A percentile compares a stretch with the other conserved stretches of the same genome.
phyloP scores from a whole-genome alignment of 2,329 filamentous ascomycete genomes.

The Curvularia verruculosa region DNA sequence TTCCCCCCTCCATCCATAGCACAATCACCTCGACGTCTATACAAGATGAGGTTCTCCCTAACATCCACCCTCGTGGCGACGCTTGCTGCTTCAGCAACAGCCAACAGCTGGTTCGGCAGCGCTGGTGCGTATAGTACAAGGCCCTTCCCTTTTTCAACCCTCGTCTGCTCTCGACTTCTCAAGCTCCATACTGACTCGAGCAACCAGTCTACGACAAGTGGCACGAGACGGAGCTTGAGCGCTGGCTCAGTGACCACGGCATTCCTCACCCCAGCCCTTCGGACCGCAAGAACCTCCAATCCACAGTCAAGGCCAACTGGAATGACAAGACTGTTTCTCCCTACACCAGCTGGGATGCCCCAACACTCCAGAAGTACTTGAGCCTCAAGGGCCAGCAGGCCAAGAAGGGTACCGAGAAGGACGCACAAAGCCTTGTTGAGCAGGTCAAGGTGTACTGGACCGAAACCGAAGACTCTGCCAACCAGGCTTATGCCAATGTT shows the following conservation, averaged over 20 bases:
- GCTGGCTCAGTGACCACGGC: slow-evolving; percentile 92
- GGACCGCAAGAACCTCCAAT: slow-evolving; percentile 93
- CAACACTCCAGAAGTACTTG: slow-evolving; percentile 71
- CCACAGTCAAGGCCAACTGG: slow-evolving; percentile 90
- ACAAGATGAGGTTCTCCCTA: slow-evolving; percentile 76
- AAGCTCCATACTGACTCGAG: slow-evolving; percentile 28
- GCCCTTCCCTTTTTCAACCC: slow-evolving; percentile 13
- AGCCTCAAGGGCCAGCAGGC: slow-evolving; percentile 72
- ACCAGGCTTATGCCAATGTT: slow-evolving; percentile 72
- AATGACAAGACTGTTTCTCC: slow-evolving; percentile 74
- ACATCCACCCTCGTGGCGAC: slow-evolving; percentile 72
- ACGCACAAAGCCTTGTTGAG: slow-evolving; percentile 70
- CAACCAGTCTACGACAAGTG: slow-evolving; percentile 91
- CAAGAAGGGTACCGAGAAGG: slow-evolving; percentile 69
- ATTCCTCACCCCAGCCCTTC: slow-evolving; percentile 88
- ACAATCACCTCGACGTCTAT: slow-evolving; percentile 17
- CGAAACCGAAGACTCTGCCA: slow-evolving; percentile 77
- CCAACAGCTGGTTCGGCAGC: slow-evolving; percentile 85
- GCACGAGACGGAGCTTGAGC: slow-evolving; percentile 96
- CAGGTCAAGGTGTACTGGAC: slow-evolving; percentile 78
- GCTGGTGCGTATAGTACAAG: slow-evolving; percentile 66
- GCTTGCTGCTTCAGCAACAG: slow-evolving; percentile 73
- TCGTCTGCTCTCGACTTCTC: neutral
- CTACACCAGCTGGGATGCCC: slow-evolving; percentile 77
- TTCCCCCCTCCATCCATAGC: slow-evolving; percentile 31